Base-by-base conservation (phyloP, 352 stramenopile genomes). In the Phytophthora podocarpi region DNA sequence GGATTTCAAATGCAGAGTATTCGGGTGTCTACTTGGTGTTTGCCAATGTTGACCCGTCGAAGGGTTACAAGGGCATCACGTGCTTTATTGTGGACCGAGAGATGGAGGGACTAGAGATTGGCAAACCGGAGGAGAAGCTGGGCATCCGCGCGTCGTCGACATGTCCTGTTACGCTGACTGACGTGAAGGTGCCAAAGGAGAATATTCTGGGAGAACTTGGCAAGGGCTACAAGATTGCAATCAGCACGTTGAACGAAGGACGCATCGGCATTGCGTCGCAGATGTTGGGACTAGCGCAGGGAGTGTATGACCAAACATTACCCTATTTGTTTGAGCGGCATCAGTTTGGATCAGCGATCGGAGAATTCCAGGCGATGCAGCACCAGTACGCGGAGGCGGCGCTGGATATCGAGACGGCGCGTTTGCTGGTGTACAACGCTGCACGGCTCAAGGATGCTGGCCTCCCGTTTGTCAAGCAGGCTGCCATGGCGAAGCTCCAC, bases 241-340 rank as follows among this genome's bases (percentile, higher is more conserved):
- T 99, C 48, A 93, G 96, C 48, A 99, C 98, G 59, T 66, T 99
- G 48, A 99, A 99, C 62, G 82, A 93, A 73, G 85, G 87, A 28
- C 87, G 96, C 40, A 99, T 99, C 51, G 97, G 97, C 31, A 99
- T 99, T 73, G 97, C 92, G 1, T 96, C 96, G 39, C 97, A 99
- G 66, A 98, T 99, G 87, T 76, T 99, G 52, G 97, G 97, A 27
- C 89, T 99, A 21, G 96, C 96, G 0, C 96, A 98, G 65, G 97
- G 93, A 21, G 97, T 96, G 50, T 97, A 98, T 56, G 96, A 99
- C 56, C 81, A 97, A 59, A 97, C 88, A 1, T 78, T 99, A 55
- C 95, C 96, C n/a, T 99, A 99, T 65, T 74, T 98, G 27, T 96
- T 94, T 64, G 94, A 99, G 51, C 88, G 97, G 39, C 85, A 97